Base-by-base conservation (phyloP, 768 basidiomycete species). In the Leccinellum rugosiceps region DNA sequence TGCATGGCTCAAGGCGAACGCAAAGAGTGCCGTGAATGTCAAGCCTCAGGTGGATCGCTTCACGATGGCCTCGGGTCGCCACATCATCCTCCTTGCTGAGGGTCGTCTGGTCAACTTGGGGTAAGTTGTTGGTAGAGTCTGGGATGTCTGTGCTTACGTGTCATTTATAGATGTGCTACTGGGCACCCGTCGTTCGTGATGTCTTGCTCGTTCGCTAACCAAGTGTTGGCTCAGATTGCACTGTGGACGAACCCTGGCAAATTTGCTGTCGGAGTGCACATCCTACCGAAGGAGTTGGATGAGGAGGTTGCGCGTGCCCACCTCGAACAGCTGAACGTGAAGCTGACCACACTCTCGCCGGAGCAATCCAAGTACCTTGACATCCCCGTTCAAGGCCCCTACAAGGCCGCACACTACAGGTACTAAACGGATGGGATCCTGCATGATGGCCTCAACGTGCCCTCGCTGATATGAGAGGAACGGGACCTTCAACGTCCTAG, bases 121-220 rank as follows among this genome's bases (percentile, higher is more conserved):
- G 86, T 91, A 68, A 43, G 83, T 74, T 49, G 26, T 6, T 35
- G 25, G 15, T 34, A 5, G 7, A 35, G 10, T 26, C 1, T 5
- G 1, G 50, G 4, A 52, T 13, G 44, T 46, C 32, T n/a, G 26
- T 32, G 58, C 61, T 63, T 47, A 62, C 44, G 32, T 10, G 55
- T 19, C 17, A 9, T 62, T 9, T 47, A 51, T 51, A 90, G 88
- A 54, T 98, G 96, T 75, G 96, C 94, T 41, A 98, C 96, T 65
- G 96, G 96, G 56, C 96, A 99, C 77, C 96, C 97, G 34, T 98
- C 96, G 45, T 98, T 95, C 77, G 97, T 99, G 78, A 99, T 99
- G 97, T 98, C 96, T 17, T 98, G 95, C 82, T 99, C 97, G 44
- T 99, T 99, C 82, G 78, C 93, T 72, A 99, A 99, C 84, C 97